phyloP scores from a whole-genome alignment of 495 filamentous ascomycete species.

The Aspergillus coremiiformis region DNA sequence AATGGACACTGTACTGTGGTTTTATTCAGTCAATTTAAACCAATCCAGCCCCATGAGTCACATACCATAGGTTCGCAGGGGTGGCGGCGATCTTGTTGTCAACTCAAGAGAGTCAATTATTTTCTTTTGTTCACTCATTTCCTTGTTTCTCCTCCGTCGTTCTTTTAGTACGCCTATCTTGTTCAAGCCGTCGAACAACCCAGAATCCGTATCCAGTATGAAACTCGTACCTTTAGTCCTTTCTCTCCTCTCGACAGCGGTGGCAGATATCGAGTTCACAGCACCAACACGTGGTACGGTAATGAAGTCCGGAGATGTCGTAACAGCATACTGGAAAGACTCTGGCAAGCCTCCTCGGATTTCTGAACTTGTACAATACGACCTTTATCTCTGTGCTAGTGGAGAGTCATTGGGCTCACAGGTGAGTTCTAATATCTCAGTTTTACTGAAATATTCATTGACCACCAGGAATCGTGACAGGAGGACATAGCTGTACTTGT shows the following conservation, averaged over 20 bases:
- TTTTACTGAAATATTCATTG: background rate
- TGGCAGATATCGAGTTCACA: constrained; percentile 53
- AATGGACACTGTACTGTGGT: no score
- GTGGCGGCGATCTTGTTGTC: no score
- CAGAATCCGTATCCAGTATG: constrained; percentile 36
- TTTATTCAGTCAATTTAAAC: no score
- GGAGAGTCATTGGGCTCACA: constrained; percentile 45
- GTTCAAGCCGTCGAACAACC: no score
- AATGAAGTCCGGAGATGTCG: constrained; percentile 40
- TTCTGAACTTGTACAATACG: constrained; percentile 47
- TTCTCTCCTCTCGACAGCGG: constrained; percentile 33
- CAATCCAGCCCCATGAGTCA: no score
- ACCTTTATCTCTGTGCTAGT: constrained; percentile 57
- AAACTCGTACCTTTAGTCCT: constrained; percentile 31
- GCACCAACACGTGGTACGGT: constrained; percentile 29
- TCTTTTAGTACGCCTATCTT: no score
- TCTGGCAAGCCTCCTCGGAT: constrained; percentile 43
- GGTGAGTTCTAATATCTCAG: constrained; percentile 19
- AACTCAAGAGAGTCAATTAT: no score
- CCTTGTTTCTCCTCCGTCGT: no score
- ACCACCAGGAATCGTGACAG: constrained; percentile 18
- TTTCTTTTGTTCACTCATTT: no score
- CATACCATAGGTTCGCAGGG: no score
- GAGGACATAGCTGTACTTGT: constrained; percentile 38
- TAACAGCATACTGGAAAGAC: constrained; percentile 54